Base-by-base conservation (phyloP, 306 rosid genomes). In the Gillenia trifoliata region DNA sequence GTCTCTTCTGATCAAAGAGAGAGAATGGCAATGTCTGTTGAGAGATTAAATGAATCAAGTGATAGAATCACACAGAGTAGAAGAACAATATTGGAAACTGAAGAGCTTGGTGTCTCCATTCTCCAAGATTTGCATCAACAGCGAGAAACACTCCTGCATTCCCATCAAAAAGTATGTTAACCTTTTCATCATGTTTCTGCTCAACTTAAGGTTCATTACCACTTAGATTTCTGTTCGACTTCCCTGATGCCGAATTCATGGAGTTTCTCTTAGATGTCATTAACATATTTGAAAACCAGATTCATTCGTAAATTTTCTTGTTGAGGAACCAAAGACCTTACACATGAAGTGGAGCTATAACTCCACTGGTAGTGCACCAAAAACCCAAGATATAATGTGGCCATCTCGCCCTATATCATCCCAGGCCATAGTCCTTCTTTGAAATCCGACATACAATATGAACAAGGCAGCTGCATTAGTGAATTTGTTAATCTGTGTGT, bases 41-140 rank as follows among this genome's bases (percentile, higher is more conserved):
- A 92, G 88, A 89, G 97, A 79, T 28, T 86, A 67, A 79, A 85
- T 76, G 81, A 89, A 25, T 92, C 96, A 4, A 86, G 96, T 59
- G 93, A 87, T 2, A 83, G 91, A 82, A 86, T 92, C 47, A 75
- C 70, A 81, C 87, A 89, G 80, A 89, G 97, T 82, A 88, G 89
- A 79, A 89, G 96, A 81, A 83, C 92, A n/a, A 57, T 92, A 25
- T 70, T 89, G 68, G 97, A 92, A 80, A 89, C 97, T 0, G 97
- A 89, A 86, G 93, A 92, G 49, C 89, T 89, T 34, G 97, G 97
- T 59, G 87, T 88, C 82, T 86, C 91, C 69, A 86, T 92, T 79
- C 93, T 92, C 75, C 88, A 92, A 75, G 96, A 92, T 89, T 81
- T 92, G 82, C 97, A 92, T 70, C 89, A 85, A 80, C 97, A 92